Evolutionary conservation across 2,329 filamentous ascomycete genomes (phyloP).

Genomic region (Didymella glomerata): DNA sequence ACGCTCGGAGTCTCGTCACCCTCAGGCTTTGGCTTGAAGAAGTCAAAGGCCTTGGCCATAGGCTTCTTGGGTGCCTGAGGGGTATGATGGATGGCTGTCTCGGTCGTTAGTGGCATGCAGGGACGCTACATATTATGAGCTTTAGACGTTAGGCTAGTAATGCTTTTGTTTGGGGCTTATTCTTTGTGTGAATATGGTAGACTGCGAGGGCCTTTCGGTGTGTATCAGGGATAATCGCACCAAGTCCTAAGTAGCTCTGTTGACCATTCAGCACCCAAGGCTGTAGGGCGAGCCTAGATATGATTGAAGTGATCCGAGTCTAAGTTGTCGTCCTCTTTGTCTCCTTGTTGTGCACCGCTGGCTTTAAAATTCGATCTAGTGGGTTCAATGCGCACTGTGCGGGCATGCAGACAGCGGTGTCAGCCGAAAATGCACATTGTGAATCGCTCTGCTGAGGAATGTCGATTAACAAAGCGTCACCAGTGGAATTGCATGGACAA

Average conservation of each 20-base stretch:
- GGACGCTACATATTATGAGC: background rate
- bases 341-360: background rate
- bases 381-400: background rate
- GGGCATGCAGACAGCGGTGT: no score
- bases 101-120: background rate
- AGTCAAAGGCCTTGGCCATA: conserved; percentile 1
- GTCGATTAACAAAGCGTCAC: background rate
- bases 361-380: background rate
- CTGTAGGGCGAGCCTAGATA: background rate
- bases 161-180: background rate
- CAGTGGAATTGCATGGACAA: background rate
- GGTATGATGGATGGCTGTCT: background rate
- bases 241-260: background rate
- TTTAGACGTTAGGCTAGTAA: background rate
- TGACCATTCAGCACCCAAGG: background rate
- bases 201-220: background rate
- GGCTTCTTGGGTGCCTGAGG: conserved; percentile 4
- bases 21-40: conserved; percentile 5
- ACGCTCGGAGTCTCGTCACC: background rate
- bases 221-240: background rate
- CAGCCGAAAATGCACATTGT: background rate
- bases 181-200: background rate
- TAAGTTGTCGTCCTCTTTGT: background rate
- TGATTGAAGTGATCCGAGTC: no score
- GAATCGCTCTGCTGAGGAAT: background rate